A percentile compares a stretch with the other conserved stretches of the same genome.
Evolutionary conservation across 2,329 filamentous ascomycete genomes (phyloP).

Genomic region (Pyricularia grisea): DNA sequence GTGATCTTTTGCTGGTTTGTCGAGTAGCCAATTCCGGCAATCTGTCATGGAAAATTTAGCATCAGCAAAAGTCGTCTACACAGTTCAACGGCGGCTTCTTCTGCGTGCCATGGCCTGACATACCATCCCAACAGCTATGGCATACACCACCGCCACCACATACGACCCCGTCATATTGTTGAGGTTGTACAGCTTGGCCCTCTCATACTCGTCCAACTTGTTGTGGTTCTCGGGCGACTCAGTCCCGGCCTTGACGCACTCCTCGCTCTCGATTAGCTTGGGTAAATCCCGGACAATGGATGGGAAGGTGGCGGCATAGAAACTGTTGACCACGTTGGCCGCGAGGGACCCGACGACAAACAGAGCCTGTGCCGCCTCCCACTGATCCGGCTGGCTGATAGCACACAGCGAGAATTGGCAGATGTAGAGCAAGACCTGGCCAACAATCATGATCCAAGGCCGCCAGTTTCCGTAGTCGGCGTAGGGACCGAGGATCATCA

Average conservation of each 20-base stretch:
- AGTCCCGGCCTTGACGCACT: slow-evolving; percentile 9
- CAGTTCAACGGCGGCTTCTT: no score
- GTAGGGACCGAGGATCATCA: slow-evolving; percentile 13
- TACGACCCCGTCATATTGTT: slow-evolving; percentile 13
- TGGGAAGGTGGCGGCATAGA: slow-evolving; percentile 13
- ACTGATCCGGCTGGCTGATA: slow-evolving; percentile 10
- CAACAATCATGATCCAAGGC: slow-evolving; percentile 13
- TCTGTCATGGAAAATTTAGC: background rate
- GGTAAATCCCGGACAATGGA: slow-evolving; percentile 11
- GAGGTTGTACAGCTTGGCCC: slow-evolving; percentile 14
- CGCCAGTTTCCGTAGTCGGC: slow-evolving; percentile 15
- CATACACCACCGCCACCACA: slow-evolving; percentile 11
- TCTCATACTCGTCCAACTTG: slow-evolving; percentile 12
- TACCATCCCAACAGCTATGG: slow-evolving; percentile 12
- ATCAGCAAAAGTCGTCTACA: background rate
- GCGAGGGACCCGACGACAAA: slow-evolving; percentile 13
- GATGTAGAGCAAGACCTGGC: slow-evolving; percentile 7
- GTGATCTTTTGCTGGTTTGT: slow-evolving; percentile 8
- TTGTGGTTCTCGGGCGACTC: slow-evolving; percentile 11
- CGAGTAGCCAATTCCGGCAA: slow-evolving; percentile 10
- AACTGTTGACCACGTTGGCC: slow-evolving; percentile 12
- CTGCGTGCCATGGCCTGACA: background rate
- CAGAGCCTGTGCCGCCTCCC: slow-evolving; percentile 11
- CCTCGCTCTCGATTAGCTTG: slow-evolving; percentile 11
- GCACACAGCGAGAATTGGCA: slow-evolving; percentile 13